These are phyloP conservation scores for Puccinia sorghi DNA, from an alignment of 1,284 basidiomycete genomes.

Conservation along the genomic window DNA sequence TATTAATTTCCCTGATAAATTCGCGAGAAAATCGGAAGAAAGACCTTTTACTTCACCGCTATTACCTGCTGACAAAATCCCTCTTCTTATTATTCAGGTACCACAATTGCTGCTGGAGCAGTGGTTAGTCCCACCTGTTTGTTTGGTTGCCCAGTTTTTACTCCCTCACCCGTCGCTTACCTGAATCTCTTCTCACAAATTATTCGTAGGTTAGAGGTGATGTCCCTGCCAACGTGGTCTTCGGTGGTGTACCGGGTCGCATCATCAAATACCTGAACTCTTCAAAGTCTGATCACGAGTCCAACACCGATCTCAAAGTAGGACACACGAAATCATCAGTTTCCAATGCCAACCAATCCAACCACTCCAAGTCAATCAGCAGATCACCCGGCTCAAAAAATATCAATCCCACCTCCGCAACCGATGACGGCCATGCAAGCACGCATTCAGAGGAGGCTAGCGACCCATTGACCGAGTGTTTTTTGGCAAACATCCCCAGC, in stretches of 20 bases:
- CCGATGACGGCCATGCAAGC: constrained; percentile 15
- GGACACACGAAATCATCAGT: not conserved
- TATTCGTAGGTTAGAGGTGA: constrained; percentile 48
- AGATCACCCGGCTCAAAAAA: constrained; percentile 12
- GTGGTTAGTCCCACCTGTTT: constrained; percentile 23
- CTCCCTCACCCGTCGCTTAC: not conserved
- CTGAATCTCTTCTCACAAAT: not conserved
- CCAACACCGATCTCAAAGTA: not conserved
- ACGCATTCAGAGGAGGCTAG: constrained; percentile 24
- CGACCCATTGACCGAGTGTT: constrained; percentile 36
- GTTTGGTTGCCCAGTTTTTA: not conserved
- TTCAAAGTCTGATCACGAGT: constrained; percentile 10
- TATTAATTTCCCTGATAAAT: not conserved
- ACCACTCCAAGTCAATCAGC: constrained; percentile 13
- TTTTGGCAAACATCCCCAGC: constrained; percentile 37
- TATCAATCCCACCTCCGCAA: not conserved
- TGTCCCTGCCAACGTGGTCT: constrained; percentile 51
- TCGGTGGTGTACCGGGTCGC: constrained; percentile 51
- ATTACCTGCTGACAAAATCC: not conserved
- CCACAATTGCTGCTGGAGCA: constrained; percentile 38
- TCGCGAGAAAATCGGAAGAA: not conserved
- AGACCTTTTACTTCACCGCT: not conserved
- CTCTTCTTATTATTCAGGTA: not conserved
- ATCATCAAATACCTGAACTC: constrained; percentile 49
- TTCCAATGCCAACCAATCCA: constrained; percentile 5